Conservation (phyloP, 176 grass and related monocot genomes). For the Zea mays region Zm-B73-REFERENCE-NAM-5.0 NC_050096.1:237448001-237448500, state of each 20-base stretch:
- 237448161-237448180: not conserved
- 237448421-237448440: not conserved
- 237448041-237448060: not conserved
- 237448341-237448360: not conserved
- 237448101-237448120: slow-evolving; percentile 7
- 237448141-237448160: slow-evolving; percentile 5
- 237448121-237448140: not conserved
- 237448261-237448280: not conserved
- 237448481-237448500: slow-evolving; percentile 3
- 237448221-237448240: not conserved
- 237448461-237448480: slow-evolving; percentile 13
- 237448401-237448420: not conserved
- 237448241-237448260: not conserved
- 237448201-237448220: not conserved
- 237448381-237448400: not conserved
- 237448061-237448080: not conserved
- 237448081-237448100: not conserved
- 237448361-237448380: not conserved
- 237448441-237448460: not conserved
- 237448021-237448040: not conserved
- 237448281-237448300: not conserved
- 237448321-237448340: not conserved
- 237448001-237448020: not conserved
- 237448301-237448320: not conserved
- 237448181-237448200: not conserved